Percentiles rank a stretch among this genome's conserved stretches.
phyloP scores from a whole-genome alignment of 139 green algal species.

The Desmodesmus armatus region DNA sequence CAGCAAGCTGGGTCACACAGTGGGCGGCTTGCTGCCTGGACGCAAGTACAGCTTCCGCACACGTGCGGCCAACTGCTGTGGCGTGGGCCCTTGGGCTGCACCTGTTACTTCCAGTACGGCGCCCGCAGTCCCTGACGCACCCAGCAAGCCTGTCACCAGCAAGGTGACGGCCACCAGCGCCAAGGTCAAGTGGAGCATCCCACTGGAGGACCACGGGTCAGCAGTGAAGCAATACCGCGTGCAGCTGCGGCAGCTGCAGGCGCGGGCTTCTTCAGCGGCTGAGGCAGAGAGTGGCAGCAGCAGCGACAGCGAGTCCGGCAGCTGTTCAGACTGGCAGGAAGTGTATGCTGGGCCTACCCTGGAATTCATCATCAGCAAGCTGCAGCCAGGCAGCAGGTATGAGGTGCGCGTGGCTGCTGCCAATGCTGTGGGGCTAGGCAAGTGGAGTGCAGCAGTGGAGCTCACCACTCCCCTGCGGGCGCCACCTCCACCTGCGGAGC shows the following conservation, averaged over 20 bases:
- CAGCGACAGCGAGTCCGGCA: background rate
- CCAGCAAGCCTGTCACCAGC: slow-evolving; percentile 27
- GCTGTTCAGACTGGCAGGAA: slow-evolving; percentile 49
- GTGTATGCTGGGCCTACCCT: slow-evolving; percentile 50
- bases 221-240: slow-evolving; percentile 59
- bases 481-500: slow-evolving; percentile 35
- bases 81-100: slow-evolving; percentile 53
- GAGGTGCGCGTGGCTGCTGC: slow-evolving; percentile 54
- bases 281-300: slow-evolving; percentile 10
- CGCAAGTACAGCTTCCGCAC: slow-evolving; percentile 59
- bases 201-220: slow-evolving; percentile 62
- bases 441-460: slow-evolving; percentile 35
- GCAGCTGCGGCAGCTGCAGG: slow-evolving; percentile 40
- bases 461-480: slow-evolving; percentile 50
- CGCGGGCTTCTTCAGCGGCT: background rate
- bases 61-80: slow-evolving; percentile 63
- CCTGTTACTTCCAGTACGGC: slow-evolving; percentile 42
- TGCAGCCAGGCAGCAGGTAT: slow-evolving; percentile 60
- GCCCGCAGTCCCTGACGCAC: slow-evolving; percentile 60
- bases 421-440: slow-evolving; percentile 62
- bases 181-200: slow-evolving; percentile 59
- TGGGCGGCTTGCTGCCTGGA: slow-evolving; percentile 52
- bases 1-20: background rate
- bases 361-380: slow-evolving; percentile 33
- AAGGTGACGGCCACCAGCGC: slow-evolving; percentile 48